Conservation (phyloP, 805 yeast genomes). For the Candida schatavii region DNA sequence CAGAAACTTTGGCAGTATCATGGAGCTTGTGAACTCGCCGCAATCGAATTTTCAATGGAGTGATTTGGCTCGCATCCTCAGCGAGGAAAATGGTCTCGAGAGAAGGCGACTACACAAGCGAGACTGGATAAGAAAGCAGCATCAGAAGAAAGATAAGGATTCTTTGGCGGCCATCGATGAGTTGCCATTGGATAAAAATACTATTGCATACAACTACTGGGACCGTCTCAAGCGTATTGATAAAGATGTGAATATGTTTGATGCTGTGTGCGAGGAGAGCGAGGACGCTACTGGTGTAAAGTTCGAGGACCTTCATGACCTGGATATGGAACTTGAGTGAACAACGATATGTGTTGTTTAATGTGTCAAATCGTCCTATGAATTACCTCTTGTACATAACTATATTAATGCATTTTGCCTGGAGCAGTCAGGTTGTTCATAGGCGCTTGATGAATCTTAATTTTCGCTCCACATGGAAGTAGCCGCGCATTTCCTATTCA, state of each 20-base stretch:
- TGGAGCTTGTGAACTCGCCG: slow-evolving; percentile 1
- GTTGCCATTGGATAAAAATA: slow-evolving; percentile 5
- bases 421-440: too few relatives aligned
- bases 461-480: too few relatives aligned
- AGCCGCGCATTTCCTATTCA: too few relatives aligned
- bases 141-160: slow-evolving; percentile 1
- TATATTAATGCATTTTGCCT: too few relatives aligned
- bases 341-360: too few relatives aligned
- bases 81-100: slow-evolving; percentile 26
- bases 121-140: slow-evolving; percentile 7
- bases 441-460: too few relatives aligned
- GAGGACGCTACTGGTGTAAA: slow-evolving; percentile 3
- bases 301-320: slow-evolving; percentile 6
- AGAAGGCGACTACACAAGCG: slow-evolving; percentile 12
- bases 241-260: slow-evolving; percentile 27
- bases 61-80: slow-evolving; percentile 24
- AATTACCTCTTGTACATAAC: too few relatives aligned
- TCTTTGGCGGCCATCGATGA: slow-evolving; percentile 5
- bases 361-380: too few relatives aligned
- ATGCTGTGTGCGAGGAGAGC: slow-evolving; percentile 6
- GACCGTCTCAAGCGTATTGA: slow-evolving; percentile 23
- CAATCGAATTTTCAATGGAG: slow-evolving; percentile 3
- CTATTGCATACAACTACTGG: slow-evolving; percentile 36
- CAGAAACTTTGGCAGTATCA: slow-evolving; percentile 3
- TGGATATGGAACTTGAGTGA: slow-evolving; percentile 13